Base-by-base conservation (phyloP, 2,329 filamentous ascomycete species). In the Exophiala lecanii-corni region DNA sequence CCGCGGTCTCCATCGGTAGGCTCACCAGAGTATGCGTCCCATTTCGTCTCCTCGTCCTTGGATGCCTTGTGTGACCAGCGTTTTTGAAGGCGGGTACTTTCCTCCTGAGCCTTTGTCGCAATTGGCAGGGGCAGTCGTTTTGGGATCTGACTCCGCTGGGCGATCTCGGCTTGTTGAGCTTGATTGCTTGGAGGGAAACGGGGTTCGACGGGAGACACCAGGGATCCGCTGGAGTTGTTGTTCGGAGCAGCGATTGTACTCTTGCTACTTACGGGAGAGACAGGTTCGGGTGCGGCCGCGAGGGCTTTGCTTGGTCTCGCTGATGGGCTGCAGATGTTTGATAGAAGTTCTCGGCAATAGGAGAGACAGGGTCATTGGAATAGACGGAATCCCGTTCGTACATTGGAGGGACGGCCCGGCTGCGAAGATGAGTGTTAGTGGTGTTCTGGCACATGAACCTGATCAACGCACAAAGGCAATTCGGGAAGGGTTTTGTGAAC, bases 21-120 rank as follows among this genome's bases (percentile, higher is more conserved):
- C 56, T 85, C 81, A 6, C 79, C 81, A 2, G 82, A 82, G 58
- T 76, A 78, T 36, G 75, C 75, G 62, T 86, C 80, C 81, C 81
- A 84, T 51, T 70, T 67, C 16, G 71, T 72, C 47, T 52, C 44
- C 54, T 52, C 58, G 9, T 62, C 62, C 15, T 54, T 53, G 53
- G n/a, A 61, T 60, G 30, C 43, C 32, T 41, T 49, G 28, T 34
- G 35, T 18, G 37, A 39, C 41, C 46, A 47, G 35, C 41, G 40
- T 35, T 50, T 53, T 9, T 51, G 49, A 7, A 51, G 43, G 30
- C 53, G 52, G 9, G 51, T 36, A 7, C 52, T 21, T 39, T 50
- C 20, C 37, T 36, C n/a, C 33, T 50, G 4, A 12, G 47, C 20
- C 32, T 51, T 32, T 10, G 50, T 36, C 52, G 50, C 2, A 48